Conservation (phyloP, 768 basidiomycete genomes). For the Kwoniella sp. region DNA sequence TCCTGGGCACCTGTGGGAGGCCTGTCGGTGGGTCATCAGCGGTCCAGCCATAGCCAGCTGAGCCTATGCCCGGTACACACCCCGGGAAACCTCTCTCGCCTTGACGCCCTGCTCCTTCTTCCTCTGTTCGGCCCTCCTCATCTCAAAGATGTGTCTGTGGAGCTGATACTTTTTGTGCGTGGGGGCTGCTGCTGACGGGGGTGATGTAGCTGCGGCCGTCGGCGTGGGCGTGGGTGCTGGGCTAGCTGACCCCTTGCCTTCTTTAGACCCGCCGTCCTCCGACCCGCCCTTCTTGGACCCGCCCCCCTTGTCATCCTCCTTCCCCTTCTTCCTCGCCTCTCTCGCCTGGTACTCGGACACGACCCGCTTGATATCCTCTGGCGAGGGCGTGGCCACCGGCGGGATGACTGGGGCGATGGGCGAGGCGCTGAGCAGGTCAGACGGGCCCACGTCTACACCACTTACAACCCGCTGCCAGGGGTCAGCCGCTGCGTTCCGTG, state of each 20-base stretch:
- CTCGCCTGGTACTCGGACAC: slow-evolving; percentile 64
- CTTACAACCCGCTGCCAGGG: too few relatives aligned
- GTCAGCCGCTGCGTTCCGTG: too few relatives aligned
- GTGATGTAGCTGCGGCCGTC: slow-evolving; percentile 47
- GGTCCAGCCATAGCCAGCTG: too few relatives aligned
- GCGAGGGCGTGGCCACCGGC: slow-evolving; percentile 52
- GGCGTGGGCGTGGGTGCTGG: slow-evolving; percentile 42
- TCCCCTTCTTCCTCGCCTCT: slow-evolving; percentile 60
- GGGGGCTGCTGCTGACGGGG: slow-evolving; percentile 18
- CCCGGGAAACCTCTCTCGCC: slow-evolving; percentile 51
- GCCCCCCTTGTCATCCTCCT: slow-evolving; percentile 42
- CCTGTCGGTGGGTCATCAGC: too few relatives aligned
- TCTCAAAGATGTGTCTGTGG: slow-evolving; percentile 76
- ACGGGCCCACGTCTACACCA: too few relatives aligned
- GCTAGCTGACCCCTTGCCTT: slow-evolving; percentile 16
- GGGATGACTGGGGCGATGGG: slow-evolving; percentile 29
- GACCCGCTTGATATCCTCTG: slow-evolving; percentile 51
- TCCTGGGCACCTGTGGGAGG: too few relatives aligned
- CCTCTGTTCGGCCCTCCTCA: slow-evolving; percentile 71
- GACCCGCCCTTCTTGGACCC: slow-evolving; percentile 25
- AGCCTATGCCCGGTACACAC: too few relatives aligned
- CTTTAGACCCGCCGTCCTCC: slow-evolving; percentile 32
- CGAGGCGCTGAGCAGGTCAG: slow-evolving; percentile 39
- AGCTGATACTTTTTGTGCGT: slow-evolving; percentile 69
- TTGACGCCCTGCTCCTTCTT: slow-evolving; percentile 61